Conservation (phyloP, 2,329 filamentous ascomycete genomes). For the Madurella fahalii region DNA sequence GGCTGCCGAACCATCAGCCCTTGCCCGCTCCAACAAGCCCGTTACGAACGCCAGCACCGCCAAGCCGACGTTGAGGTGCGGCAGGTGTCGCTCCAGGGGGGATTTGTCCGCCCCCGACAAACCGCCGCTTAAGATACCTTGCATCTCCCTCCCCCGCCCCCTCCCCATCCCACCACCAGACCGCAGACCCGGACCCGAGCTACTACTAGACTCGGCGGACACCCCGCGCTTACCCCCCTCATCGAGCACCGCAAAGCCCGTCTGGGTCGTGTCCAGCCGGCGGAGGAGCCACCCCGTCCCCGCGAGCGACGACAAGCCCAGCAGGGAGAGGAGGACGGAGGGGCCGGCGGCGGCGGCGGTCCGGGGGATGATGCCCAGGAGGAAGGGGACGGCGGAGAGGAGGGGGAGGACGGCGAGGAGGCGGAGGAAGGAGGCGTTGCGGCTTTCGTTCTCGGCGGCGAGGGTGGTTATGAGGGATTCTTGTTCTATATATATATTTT, state of each 20-base stretch:
- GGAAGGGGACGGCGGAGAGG: constrained; percentile 50
- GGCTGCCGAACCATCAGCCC: constrained; percentile 19
- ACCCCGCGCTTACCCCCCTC: neutral
- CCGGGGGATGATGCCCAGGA: constrained; percentile 40
- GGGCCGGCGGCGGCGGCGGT: neutral
- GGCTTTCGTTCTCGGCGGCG: constrained; percentile 49
- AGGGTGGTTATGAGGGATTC: constrained; percentile 58
- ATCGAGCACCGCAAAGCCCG: constrained; percentile 51
- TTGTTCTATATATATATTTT: constrained; percentile 60
- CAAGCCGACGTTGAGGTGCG: constrained; percentile 57
- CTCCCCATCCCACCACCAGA: neutral
- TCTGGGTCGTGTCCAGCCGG: constrained; percentile 50
- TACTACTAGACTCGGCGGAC: no score
- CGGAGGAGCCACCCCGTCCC: constrained; percentile 60
- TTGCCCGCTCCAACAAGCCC: constrained; percentile 36
- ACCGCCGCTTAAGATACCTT: neutral
- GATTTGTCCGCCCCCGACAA: constrained; percentile 15
- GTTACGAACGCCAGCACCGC: constrained; percentile 48
- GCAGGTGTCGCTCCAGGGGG: constrained; percentile 56
- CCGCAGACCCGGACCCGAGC: no score
- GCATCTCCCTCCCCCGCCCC: constrained; percentile 7
- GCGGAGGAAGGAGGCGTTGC: constrained; percentile 55
- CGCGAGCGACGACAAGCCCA: constrained; percentile 60
- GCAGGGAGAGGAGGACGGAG: constrained; percentile 44
- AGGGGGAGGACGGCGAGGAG: constrained; percentile 59